A percentile compares a stretch with the other conserved stretches of the same genome.
phyloP scores from a whole-genome alignment of 805 yeast species.

The Nakazawaea holstii region DNA sequence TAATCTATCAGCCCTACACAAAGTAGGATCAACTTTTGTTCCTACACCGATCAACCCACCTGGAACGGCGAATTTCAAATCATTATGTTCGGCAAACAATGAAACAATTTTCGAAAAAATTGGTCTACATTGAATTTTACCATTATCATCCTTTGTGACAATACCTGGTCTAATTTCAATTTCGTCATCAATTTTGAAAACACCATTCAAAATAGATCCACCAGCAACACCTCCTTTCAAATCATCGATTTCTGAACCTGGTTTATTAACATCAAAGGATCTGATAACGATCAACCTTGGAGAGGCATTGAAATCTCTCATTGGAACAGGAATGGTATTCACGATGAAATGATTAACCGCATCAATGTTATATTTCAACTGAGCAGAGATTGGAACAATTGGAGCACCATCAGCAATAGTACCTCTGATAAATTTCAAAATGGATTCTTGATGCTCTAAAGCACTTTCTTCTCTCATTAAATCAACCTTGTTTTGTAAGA shows the following conservation, averaged over 20 bases:
- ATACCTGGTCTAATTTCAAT: constrained; percentile 99
- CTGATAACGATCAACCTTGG: constrained; percentile 96
- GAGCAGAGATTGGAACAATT: constrained; percentile 97
- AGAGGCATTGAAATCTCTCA: constrained; percentile 88
- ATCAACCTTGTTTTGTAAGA: constrained; percentile 96
- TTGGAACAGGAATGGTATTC: constrained; percentile 91
- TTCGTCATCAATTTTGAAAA: constrained; percentile 94
- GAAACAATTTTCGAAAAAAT: constrained; percentile 92
- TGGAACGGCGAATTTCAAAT: constrained; percentile 97
- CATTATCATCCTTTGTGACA: constrained; percentile 86
- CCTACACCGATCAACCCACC: constrained; percentile 99
- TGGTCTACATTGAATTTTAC: constrained; percentile 91
- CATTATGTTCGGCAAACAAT: constrained; percentile 95
- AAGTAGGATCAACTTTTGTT: constrained; percentile 96
- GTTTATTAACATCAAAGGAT: constrained; percentile 97
- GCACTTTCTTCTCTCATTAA: constrained; percentile 97
- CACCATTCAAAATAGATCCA: constrained; percentile 97
- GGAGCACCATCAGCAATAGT: constrained; percentile 99
- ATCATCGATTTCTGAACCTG: constrained; percentile 96
- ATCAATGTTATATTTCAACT: constrained; percentile 95
- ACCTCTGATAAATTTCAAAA: constrained; percentile 89
- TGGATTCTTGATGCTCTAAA: constrained; percentile 89
- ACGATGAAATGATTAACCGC: constrained; percentile 97
- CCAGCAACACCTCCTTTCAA: constrained; percentile 99
- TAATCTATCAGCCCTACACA: constrained; percentile 98